phyloP scores from a whole-genome alignment of 2,329 filamentous ascomycete genomes.

The Helotiales sp. region DNA sequence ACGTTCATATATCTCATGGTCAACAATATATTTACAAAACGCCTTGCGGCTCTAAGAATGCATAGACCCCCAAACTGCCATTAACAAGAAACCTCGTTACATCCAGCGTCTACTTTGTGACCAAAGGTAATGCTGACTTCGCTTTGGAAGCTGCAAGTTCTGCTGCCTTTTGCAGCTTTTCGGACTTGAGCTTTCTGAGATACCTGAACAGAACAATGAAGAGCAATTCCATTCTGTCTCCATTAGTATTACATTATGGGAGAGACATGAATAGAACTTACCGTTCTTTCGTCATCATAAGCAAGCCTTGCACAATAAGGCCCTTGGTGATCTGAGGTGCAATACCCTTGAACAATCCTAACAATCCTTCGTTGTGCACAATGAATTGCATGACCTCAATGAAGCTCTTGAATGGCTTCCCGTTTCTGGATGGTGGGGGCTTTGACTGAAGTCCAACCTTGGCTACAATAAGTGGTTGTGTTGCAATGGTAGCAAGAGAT shows the following conservation, averaged over 20 bases:
- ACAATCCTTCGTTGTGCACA: constrained; percentile 77
- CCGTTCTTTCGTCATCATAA: constrained; percentile 99
- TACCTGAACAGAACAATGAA: constrained; percentile 88
- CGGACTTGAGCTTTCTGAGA: constrained; percentile 66
- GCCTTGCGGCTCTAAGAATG: neutral
- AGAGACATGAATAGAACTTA: constrained; percentile 41
- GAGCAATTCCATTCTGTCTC: constrained; percentile 70
- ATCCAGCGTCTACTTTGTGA: constrained; percentile 30
- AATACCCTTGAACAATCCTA: constrained; percentile 95
- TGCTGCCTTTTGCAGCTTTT: constrained; percentile 68
- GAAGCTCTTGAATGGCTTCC: constrained; percentile 92
- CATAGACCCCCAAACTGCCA: neutral
- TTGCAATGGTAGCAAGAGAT: constrained; percentile 83
- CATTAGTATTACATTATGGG: constrained; percentile 6
- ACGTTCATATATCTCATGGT: neutral
- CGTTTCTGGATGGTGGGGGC: constrained; percentile 78
- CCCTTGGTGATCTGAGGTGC: constrained; percentile 92
- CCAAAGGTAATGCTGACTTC: constrained; percentile 37
- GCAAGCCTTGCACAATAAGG: constrained; percentile 85
- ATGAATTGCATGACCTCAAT: constrained; percentile 95
- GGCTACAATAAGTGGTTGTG: constrained; percentile 94
- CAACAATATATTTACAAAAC: constrained; percentile 4
- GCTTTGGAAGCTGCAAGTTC: constrained; percentile 62
- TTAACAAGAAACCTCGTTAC: neutral
- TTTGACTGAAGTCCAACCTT: constrained; percentile 96